Evolutionary conservation across 441 rosid genomes (phyloP), one percentile per base, ranked within the genome.

Genomic region (Omphalea diandra): DNA sequence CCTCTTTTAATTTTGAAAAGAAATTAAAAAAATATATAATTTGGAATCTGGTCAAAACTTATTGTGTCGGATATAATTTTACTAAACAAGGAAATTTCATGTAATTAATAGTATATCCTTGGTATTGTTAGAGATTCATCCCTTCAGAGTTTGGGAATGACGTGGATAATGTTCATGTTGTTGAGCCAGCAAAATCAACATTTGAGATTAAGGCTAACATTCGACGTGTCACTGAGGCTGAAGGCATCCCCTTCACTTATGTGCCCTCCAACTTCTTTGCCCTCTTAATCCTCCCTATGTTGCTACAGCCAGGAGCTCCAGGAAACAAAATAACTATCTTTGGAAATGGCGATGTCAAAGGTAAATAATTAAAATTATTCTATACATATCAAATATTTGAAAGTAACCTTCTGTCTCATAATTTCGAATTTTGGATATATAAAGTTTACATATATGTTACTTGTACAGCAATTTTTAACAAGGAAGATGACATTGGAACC

Each of bases 341-440:
- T 12, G 93, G 91, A 40, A 87, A 88, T 77, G 96, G 96, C 15
- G 83, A 75, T 73, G 74, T 73, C 35, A 88, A 85, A 83, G 91
- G 96, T 87, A 69, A 29, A 11, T 33, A 24, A 3, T 46, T 6
- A 61, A 12, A 26, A 55, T 12, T 53, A 18, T 56, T 38, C 38
- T 14, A 2, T 12, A 29, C 4, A 24, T 26, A 1, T 54, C 12
- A 1, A 54, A 26, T 3, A 24, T 53, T n/a, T 26, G 1, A 8
- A 7, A 3, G 22, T 52, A 3, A 14, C 2, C 56, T 24, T 6
- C 11, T 52, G 2, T 20, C 11, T 11, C 3, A 43, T 43, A 5
- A 43, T 43, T 43, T 43, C 15, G 3, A 3, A 1, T 43, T 3
- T 35, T 35, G 3, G 17, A 2, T 43, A 15, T 11, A 26, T 1